These are phyloP conservation scores for Zygoascus tannicola DNA, from an alignment of 805 yeast species.

Conservation along the genomic window DNA sequence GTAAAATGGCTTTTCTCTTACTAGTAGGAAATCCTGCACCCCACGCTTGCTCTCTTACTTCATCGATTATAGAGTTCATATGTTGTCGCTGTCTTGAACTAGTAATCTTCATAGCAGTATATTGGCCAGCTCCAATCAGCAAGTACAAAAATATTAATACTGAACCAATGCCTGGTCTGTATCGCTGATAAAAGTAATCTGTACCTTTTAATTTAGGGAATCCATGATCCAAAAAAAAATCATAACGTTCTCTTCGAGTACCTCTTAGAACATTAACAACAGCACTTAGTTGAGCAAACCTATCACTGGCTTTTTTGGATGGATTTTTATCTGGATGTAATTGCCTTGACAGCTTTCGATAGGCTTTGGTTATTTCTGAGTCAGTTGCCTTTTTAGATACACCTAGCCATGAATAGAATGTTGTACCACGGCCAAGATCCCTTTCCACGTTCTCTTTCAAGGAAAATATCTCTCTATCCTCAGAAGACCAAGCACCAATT, in stretches of 20 bases:
- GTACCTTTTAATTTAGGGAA: slow-evolving; percentile 76
- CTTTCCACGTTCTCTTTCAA: slow-evolving; percentile 53
- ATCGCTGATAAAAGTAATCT: slow-evolving; percentile 53
- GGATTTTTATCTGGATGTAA: slow-evolving; percentile 91
- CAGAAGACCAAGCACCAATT: slow-evolving; percentile 41
- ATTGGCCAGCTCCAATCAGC: slow-evolving; percentile 50
- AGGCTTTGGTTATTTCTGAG: slow-evolving; percentile 76
- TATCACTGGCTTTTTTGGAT: slow-evolving; percentile 44
- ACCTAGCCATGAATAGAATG: slow-evolving; percentile 69
- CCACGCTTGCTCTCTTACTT: slow-evolving; percentile 27
- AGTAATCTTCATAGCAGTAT: slow-evolving; percentile 43
- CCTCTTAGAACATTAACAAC: slow-evolving; percentile 66
- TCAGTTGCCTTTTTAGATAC: slow-evolving; percentile 61
- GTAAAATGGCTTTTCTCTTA: slow-evolving; percentile 19
- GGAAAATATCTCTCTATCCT: slow-evolving; percentile 74
- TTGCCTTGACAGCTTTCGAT: slow-evolving; percentile 69
- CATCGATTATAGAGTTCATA: slow-evolving; percentile 29
- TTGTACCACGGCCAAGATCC: slow-evolving; percentile 51
- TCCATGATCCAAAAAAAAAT: slow-evolving; percentile 71
- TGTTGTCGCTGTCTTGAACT: slow-evolving; percentile 49
- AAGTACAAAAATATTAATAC: slow-evolving; percentile 44
- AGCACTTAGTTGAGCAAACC: slow-evolving; percentile 68
- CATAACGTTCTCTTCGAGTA: slow-evolving; percentile 62
- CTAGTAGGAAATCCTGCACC: slow-evolving; percentile 22
- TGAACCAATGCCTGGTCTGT: slow-evolving; percentile 53